These are phyloP conservation scores for Torulaspora quercuum DNA, from an alignment of 805 yeast species.

Conservation along the genomic window DNA sequence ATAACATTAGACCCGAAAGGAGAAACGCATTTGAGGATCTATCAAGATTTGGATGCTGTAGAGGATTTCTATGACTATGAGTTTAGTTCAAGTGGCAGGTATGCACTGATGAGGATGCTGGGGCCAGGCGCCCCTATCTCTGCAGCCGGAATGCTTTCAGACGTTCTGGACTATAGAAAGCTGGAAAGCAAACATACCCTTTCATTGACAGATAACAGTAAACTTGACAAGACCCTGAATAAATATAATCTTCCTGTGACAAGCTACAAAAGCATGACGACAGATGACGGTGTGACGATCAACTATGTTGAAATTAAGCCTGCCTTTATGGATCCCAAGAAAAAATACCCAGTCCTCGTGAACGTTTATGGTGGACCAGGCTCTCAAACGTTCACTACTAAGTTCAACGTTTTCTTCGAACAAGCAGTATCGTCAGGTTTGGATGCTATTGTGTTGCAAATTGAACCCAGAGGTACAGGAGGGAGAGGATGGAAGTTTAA, in stretches of 20 bases:
- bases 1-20: slow-evolving; percentile 38
- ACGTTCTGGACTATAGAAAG: slow-evolving; percentile 12
- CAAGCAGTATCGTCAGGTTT: slow-evolving; percentile 55
- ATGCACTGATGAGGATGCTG: slow-evolving; percentile 27
- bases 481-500: slow-evolving; percentile 67
- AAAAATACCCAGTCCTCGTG: slow-evolving; percentile 61
- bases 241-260: slow-evolving; percentile 47
- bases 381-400: slow-evolving; percentile 52
- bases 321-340: slow-evolving; percentile 44
- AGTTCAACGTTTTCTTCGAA: slow-evolving; percentile 52
- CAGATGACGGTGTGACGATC: slow-evolving; percentile 41
- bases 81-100: slow-evolving; percentile 57
- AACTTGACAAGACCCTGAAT: slow-evolving; percentile 22
- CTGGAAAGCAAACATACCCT: slow-evolving; percentile 10
- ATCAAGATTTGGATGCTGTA: slow-evolving; percentile 23
- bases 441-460: slow-evolving; percentile 58
- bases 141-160: slow-evolving; percentile 27
- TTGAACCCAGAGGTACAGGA: slow-evolving; percentile 85
- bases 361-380: slow-evolving; percentile 83
- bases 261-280: slow-evolving; percentile 39
- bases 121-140: slow-evolving; percentile 30
- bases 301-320: slow-evolving; percentile 65
- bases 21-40: slow-evolving; percentile 6
- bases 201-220: slow-evolving; percentile 18
- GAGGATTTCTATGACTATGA: slow-evolving; percentile 43